A percentile compares a stretch with the other conserved stretches of the same genome.
Conservation (phyloP, 2,329 filamentous ascomycete species). For the Parasarocladium wereldwijsianum region DNA sequence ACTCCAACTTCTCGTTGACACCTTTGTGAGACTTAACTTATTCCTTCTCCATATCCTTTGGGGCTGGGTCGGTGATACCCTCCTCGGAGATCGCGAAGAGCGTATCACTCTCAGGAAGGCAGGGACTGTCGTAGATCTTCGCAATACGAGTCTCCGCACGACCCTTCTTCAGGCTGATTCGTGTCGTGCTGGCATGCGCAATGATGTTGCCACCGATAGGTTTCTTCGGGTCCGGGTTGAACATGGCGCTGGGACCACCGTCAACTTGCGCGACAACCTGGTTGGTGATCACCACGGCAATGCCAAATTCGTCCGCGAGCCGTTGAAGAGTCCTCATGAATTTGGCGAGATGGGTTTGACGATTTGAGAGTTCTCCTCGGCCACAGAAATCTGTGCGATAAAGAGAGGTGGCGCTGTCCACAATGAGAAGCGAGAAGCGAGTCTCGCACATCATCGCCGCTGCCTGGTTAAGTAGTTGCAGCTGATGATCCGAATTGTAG, state of each 20-base stretch:
- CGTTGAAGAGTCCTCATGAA: slow-evolving; percentile 77
- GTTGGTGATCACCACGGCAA: slow-evolving; percentile 96
- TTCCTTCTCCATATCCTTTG: slow-evolving; percentile 89
- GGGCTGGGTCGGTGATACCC: slow-evolving; percentile 87
- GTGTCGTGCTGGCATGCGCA: slow-evolving; percentile 89
- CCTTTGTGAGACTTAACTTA: slow-evolving; percentile 13
- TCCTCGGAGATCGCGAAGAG: slow-evolving; percentile 95
- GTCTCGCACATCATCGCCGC: slow-evolving; percentile 99
- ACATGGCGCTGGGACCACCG: slow-evolving; percentile 92
- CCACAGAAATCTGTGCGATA: slow-evolving; percentile 95
- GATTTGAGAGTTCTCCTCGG: slow-evolving; percentile 87
- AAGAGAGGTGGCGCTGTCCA: slow-evolving; percentile 88
- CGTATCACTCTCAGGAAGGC: slow-evolving; percentile 89
- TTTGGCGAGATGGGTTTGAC: slow-evolving; percentile 78
- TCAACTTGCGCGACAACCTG: slow-evolving; percentile 98
- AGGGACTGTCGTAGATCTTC: slow-evolving; percentile 98
- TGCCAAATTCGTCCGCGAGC: slow-evolving; percentile 73
- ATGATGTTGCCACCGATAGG: slow-evolving; percentile 98
- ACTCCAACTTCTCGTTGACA: slow-evolving; percentile 1
- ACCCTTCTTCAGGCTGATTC: slow-evolving; percentile 90
- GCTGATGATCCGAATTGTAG: slow-evolving; percentile 96
- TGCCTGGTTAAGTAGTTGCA: slow-evolving; percentile 87
- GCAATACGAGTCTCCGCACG: slow-evolving; percentile 90
- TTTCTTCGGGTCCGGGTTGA: slow-evolving; percentile 98
- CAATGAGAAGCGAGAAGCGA: slow-evolving; percentile 85